Evolutionary conservation across 495 filamentous ascomycete genomes (phyloP).

Genomic region (Aspergillus kassunensis): DNA sequence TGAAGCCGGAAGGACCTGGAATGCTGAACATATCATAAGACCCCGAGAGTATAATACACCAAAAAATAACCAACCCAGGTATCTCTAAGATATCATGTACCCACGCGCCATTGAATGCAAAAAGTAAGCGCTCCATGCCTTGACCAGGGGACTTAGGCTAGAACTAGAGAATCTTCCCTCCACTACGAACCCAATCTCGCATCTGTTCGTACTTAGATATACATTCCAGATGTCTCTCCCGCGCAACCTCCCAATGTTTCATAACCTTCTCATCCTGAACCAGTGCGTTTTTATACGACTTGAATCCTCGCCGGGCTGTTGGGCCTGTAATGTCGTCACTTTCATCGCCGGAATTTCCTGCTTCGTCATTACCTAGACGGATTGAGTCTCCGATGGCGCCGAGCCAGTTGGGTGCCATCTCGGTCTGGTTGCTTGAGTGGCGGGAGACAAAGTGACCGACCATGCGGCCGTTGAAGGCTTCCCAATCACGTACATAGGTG

Average conservation of each 20-base stretch:
- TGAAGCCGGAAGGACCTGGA: no score
- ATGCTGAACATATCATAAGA: neutral
- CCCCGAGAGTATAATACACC: slow-evolving; percentile 3
- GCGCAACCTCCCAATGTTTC: slow-evolving; percentile 60
- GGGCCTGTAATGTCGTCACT: slow-evolving; percentile 27
- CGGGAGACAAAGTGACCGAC: slow-evolving; percentile 63
- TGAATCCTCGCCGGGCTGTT: slow-evolving; percentile 39
- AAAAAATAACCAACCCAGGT: neutral
- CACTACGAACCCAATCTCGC: slow-evolving; percentile 46
- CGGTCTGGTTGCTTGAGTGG: slow-evolving; percentile 49
- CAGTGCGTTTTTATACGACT: slow-evolving; percentile 56
- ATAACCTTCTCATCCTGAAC: slow-evolving; percentile 62
- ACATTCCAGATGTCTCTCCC: slow-evolving; percentile 58
- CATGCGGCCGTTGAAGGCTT: slow-evolving; percentile 60
- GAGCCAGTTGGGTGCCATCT: slow-evolving; percentile 54
- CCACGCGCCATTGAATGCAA: slow-evolving; percentile 9
- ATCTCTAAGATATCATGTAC: neutral
- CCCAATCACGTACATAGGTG: slow-evolving; percentile 67
- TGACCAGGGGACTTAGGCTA: no score
- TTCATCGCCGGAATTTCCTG: slow-evolving; percentile 14
- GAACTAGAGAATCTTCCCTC: slow-evolving; percentile 31
- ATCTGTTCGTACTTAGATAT: slow-evolving; percentile 57
- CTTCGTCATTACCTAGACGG: slow-evolving; percentile 23
- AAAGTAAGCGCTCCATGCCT: no score
- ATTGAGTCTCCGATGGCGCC: slow-evolving; percentile 48